A percentile compares a stretch with the other conserved stretches of the same genome.
phyloP scores from a whole-genome alignment of 2,329 filamentous ascomycete species.

The Epichloe brachyelytri region DNA sequence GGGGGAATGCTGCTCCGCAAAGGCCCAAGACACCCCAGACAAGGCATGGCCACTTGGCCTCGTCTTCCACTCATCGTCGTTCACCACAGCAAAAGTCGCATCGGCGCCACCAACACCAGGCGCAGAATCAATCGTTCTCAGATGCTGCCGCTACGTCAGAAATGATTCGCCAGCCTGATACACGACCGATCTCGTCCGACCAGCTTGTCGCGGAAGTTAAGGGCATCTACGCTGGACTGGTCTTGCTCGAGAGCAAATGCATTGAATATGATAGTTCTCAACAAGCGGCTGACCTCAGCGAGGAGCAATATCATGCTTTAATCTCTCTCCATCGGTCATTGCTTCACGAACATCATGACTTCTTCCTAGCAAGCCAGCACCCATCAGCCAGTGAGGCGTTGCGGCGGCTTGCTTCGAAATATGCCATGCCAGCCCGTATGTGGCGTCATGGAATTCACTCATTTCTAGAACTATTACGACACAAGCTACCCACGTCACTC shows the following conservation, averaged over 20 bases:
- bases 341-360: conserved; percentile 72
- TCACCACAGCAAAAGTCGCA: conserved; percentile 3
- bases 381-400: conserved; percentile 61
- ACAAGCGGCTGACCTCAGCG: conserved; percentile 30
- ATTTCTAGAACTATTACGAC: conserved; percentile 64
- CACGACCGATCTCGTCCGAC: conserved; percentile 58
- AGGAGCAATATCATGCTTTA: conserved; percentile 72
- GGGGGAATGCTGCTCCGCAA: background rate
- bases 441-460: conserved; percentile 88
- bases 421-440: conserved; percentile 86
- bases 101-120: background rate
- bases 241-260: conserved; percentile 79
- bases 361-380: conserved; percentile 79
- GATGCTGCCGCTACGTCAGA: conserved; percentile 3
- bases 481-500: conserved; percentile 59
- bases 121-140: background rate
- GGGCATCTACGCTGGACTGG: conserved; percentile 68
- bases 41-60: background rate
- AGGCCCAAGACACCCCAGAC: conserved; percentile 5
- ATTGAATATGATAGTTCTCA: conserved; percentile 66
- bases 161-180: conserved; percentile 38
- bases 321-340: conserved; percentile 72
- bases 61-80: conserved; percentile 1
- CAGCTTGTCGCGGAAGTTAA: conserved; percentile 73
- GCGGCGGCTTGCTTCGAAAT: conserved; percentile 59